phyloP scores from a whole-genome alignment of 2,329 filamentous ascomycete species.

The Onygena corvina region DNA sequence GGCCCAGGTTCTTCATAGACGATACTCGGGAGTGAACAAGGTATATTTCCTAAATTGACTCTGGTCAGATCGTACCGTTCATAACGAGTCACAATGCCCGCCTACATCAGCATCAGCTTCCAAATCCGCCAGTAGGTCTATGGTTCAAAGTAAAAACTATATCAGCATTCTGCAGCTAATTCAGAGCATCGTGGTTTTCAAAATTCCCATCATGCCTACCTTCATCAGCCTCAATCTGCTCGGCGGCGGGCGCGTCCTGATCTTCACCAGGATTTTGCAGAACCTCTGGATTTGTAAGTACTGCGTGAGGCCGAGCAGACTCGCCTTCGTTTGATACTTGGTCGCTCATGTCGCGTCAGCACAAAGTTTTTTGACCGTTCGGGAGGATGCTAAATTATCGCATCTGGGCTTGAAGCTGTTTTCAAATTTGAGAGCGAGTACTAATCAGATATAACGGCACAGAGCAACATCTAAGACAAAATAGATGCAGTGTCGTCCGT shows the following conservation, averaged over 20 bases:
- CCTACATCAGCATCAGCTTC: constrained; percentile 42
- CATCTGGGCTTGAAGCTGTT: too few species aligned
- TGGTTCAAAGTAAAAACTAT: constrained; percentile 4
- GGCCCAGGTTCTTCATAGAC: constrained; percentile 63
- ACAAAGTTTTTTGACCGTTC: background rate
- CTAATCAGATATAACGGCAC: too few species aligned
- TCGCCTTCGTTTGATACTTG: constrained; percentile 38
- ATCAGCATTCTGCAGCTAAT: background rate
- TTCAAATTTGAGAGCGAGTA: too few species aligned
- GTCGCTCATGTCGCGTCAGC: background rate
- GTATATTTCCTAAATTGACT: constrained; percentile 57
- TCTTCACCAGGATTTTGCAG: constrained; percentile 75
- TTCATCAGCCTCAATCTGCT: constrained; percentile 71
- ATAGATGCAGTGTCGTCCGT: too few species aligned
- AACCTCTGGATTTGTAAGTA: constrained; percentile 66
- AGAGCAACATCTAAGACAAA: too few species aligned
- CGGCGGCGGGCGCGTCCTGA: constrained; percentile 52
- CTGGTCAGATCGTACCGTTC: background rate
- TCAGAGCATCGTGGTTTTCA: background rate
- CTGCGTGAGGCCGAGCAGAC: constrained; percentile 35
- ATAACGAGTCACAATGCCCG: background rate
- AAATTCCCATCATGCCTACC: constrained; percentile 36
- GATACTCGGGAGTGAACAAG: constrained; percentile 75
- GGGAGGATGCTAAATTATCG: too few species aligned
- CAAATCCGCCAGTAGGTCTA: constrained; percentile 49